Base-by-base conservation (phyloP, 352 stramenopile species). In the Phytophthora cactorum region DNA sequence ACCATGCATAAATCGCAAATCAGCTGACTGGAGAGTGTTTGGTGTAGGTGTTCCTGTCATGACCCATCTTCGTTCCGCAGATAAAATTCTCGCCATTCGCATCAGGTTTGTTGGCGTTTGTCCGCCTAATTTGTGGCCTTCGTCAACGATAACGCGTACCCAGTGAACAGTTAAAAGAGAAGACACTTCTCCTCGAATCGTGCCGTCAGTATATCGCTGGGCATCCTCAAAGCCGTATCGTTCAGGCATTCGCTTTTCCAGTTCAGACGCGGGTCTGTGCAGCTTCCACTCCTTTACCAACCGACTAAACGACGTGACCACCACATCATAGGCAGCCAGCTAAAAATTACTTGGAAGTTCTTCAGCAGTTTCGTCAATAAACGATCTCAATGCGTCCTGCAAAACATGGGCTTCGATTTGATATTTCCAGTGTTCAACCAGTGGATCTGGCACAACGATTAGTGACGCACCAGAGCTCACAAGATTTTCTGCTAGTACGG, bases 11-110 rank as follows among this genome's bases (percentile, higher is more conserved):
- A 97, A 95, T 1, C 78, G 81, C 6, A 99, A 72, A 36, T 95
- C 95, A 1, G 78, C 70, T n/a, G 77, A 91, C 59, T 97, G 81
- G 15, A 95, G 79, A 0, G 84, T 90, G 59, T 97, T 96, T 38
- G 92, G 90, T 10, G 96, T 98, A 14, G 97, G 97, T 15, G 97
- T 99, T 49, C 97, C 97, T 3, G 96, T 99, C 96, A 99, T 99
- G n/a, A 98, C 89, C 97, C 96, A 99, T 14, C 94, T 79, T 56
- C 91, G 87, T 54, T 97, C 81, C 1, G 90, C 89, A 39, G 75
- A 87, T 6, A 98, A 64, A 25, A 93, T 52, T 27, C 86, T 72
- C 7, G 97, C 91, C 63, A 98, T 90, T 8, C 86, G 66, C 68
- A 95, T 95, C 22, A 95, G 77, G 56, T 88, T 81, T 2, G 78